Evolutionary conservation across 2,329 filamentous ascomycete genomes (phyloP), one percentile per base, ranked within the genome.

Genomic region (Bipolaris oryzae): DNA sequence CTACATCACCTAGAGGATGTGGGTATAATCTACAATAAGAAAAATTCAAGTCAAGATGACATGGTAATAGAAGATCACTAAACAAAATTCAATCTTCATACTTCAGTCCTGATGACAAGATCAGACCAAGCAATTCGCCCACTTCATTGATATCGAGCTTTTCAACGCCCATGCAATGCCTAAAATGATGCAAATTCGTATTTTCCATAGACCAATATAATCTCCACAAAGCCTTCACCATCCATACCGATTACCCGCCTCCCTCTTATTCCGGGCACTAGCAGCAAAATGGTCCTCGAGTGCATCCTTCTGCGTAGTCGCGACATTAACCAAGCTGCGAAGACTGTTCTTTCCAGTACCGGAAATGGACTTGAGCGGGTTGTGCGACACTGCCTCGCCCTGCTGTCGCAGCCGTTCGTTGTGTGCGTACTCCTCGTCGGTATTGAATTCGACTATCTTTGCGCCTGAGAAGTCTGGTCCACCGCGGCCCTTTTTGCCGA

Each of bases 211-310:
- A 44, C 10, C 9, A 13, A 20, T 15, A 5, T 15, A 44, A 18
- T 18, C 2, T 1, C 25, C 23, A 3, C 13, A 5, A 13, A 42
- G 5, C n/a, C n/a, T 20, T 34, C 23, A 88, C 91, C 92, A 97
- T 5, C 93, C 93, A 78, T 97, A 97, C 68, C 86, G 86, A 55
- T 85, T 87, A 3, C 90, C 90, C 18, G 91, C 91, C 74, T 96
- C 92, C 67, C 86, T 88, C 75, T 91, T 88, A 70, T 93, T 95
- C 67, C 84, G 85, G 78, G 85, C 88, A 5, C 92, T 91, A 64
- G 88, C 82, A 18, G 92, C 92, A 80, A 96, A 97, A 73, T 91
- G 93, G 71, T 98, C 94, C 77, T 97, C 92, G 64, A 97, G 79
- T 2, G 92, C 92, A 10, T 96, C 92, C 72, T 88, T 87, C 77